Conservation (phyloP, 345 rosid species). For the Reutealis trisperma region DNA sequence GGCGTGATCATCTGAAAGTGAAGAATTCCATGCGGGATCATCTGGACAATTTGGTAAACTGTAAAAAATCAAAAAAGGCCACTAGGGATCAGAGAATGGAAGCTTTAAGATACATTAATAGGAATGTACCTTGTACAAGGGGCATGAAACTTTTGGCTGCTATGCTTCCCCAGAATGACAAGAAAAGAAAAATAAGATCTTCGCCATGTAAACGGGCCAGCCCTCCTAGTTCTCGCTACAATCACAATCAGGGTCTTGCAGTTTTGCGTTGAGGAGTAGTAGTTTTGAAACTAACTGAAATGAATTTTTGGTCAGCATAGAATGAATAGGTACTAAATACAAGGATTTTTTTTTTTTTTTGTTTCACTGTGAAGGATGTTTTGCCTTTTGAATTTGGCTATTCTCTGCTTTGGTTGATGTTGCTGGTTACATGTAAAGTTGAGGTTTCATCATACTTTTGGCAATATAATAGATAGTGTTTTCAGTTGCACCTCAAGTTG, state of each 20-base stretch:
- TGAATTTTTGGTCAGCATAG: neutral
- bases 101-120: conserved; percentile 38
- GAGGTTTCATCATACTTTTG: neutral
- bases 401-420: neutral
- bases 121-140: conserved; percentile 37
- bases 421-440: neutral
- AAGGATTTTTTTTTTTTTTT: neutral
- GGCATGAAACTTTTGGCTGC: conserved; percentile 36
- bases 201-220: conserved; percentile 42
- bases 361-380: neutral
- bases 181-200: conserved; percentile 32
- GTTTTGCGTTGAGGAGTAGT: conserved; percentile 13
- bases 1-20: conserved; percentile 30
- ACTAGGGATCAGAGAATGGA: conserved; percentile 25
- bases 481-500: neutral
- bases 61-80: conserved; percentile 27
- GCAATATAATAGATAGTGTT: neutral
- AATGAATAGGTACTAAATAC: neutral
- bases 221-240: conserved; percentile 33
- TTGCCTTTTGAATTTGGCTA: neutral
- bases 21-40: conserved; percentile 12
- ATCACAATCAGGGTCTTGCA: conserved; percentile 11
- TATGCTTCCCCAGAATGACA: conserved; percentile 26
- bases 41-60: conserved; percentile 15
- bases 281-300: neutral